Conservation (phyloP, 2,329 filamentous ascomycete species). For the Sporothrix phasma region DNA sequence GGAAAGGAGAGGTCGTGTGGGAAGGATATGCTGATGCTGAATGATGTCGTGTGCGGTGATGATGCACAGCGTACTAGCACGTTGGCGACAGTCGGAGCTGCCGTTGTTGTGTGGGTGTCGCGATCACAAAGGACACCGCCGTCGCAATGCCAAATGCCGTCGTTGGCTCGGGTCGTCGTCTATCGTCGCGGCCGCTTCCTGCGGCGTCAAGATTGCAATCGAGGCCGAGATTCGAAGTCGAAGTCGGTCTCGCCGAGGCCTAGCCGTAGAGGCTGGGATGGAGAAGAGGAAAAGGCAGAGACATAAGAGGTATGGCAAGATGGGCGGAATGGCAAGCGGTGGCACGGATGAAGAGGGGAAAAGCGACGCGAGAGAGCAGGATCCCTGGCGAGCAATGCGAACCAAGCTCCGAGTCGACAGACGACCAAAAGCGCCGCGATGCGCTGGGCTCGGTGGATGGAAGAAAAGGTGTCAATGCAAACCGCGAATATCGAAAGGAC, state of each 20-base stretch:
- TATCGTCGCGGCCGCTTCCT: not conserved
- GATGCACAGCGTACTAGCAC: not conserved
- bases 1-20: not conserved
- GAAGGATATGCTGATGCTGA: not conserved
- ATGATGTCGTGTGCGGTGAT: not conserved
- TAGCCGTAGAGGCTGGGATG: slow-evolving; percentile 20
- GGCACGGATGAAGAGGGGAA: not conserved
- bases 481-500: not conserved
- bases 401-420: not conserved
- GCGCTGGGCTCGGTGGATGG: not conserved
- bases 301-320: slow-evolving; percentile 15
- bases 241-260: slow-evolving; percentile 9
- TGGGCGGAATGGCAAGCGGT: not conserved
- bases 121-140: not conserved
- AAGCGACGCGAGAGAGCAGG: not conserved
- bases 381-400: not conserved
- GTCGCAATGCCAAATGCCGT: not conserved
- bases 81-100: not conserved
- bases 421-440: not conserved
- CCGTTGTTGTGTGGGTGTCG: not conserved
- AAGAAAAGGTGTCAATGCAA: not conserved
- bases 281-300: slow-evolving; percentile 12
- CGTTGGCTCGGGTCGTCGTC: not conserved
- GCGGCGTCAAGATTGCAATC: slow-evolving; percentile 18
- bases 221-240: not conserved